Base-by-base conservation (phyloP, 2,329 filamentous ascomycete genomes). In the Neobulgaria alba region DNA sequence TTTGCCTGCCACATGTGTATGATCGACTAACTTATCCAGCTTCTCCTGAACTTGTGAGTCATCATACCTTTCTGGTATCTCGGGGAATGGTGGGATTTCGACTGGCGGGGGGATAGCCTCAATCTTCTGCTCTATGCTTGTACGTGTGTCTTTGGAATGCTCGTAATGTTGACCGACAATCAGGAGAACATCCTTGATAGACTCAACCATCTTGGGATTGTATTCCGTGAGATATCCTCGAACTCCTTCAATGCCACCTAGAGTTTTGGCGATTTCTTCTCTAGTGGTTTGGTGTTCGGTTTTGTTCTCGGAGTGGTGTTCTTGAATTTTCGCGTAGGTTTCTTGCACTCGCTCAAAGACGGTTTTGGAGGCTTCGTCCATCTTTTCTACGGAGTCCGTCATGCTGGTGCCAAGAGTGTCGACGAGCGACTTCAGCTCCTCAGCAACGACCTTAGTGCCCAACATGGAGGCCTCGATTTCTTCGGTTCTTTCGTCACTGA, bases 161-260 rank as follows among this genome's bases (percentile, higher is more conserved):
- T 94, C 87, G 55, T 84, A 95, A 59, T 96, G 89, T 58, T 93
- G 77, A 17, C 79, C 82, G 40, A 95, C 85, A 17, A 93, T 72
- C 5, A 78, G 69, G 29, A 93, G 71, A n/a, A 96, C 79, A 54
- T 95, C 85, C 54, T 87, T 83, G 50, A 98, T 77, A 0, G 85
- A 77, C 39, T 90, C 81, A 42, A 95, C 74, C 50, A 96, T 84
- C 64, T 93, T 84, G 1, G 92, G 92, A 53, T 95, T 83, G 50
- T 83, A 82, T 59, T 95, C 88, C 7, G 75, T 75, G 20, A 94
- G 73, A 43, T 92, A 79, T 44, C 74, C 82, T 57, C 93, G 84
- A 1, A 96, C 68, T 17, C 77, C 79, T 51, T 85, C 81, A 12
- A 95, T 79, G 5, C 77, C 77, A 42, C 73, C 73, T 29, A 88